Conservation (phyloP, 129 eudicot genomes). For the Artemisia argyi region DNA sequence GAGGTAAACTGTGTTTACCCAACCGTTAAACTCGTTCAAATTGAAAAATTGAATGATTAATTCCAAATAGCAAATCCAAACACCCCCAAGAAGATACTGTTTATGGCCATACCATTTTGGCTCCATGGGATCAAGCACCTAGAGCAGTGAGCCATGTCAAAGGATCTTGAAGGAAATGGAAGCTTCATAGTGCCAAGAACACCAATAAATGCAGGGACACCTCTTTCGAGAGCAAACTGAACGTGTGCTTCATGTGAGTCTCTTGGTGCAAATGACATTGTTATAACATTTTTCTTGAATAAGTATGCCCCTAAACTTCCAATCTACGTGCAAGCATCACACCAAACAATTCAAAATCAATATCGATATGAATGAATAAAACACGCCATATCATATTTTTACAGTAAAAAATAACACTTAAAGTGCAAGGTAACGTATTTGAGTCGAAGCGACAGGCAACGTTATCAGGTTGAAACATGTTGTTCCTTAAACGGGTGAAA, state of each 20-base stretch:
- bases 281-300: slow-evolving; percentile 36
- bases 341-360: too few species aligned
- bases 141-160: slow-evolving; percentile 41
- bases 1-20: too few species aligned
- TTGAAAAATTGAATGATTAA: too few species aligned
- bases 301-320: slow-evolving; percentile 36
- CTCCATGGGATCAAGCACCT: slow-evolving; percentile 31
- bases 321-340: slow-evolving; percentile 21
- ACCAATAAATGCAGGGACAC: slow-evolving; percentile 37
- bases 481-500: too few species aligned
- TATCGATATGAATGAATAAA: neutral
- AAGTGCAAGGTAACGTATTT: neutral
- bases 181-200: slow-evolving; percentile 33
- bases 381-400: neutral
- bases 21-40: too few species aligned
- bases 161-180: slow-evolving; percentile 40
- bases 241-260: slow-evolving; percentile 36
- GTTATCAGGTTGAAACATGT: too few species aligned
- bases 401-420: neutral
- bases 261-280: slow-evolving; percentile 37
- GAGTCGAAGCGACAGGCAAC: too few species aligned
- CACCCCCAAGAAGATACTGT: neutral
- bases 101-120: slow-evolving; percentile 22
- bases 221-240: slow-evolving; percentile 48
- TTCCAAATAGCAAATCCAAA: too few species aligned